Evolutionary conservation across 176 grass and related monocot species (phyloP), one percentile per base, ranked within the genome.

Genomic region (Cocos nucifera): DNA sequence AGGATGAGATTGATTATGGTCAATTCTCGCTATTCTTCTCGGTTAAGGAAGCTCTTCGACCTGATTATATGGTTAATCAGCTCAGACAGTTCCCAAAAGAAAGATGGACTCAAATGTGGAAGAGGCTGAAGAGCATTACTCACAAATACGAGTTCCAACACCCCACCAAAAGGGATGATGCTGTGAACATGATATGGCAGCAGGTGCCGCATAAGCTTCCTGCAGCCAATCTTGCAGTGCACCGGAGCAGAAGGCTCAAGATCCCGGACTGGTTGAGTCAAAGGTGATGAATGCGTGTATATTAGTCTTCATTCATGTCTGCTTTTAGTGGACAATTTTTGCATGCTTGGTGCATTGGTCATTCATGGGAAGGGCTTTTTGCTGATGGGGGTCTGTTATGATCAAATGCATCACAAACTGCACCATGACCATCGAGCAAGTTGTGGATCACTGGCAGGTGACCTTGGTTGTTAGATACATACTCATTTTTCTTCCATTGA

Each of bases 21-120:
- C 73, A 88, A 68, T 89, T 92, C 76, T 83, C 87, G 25, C 78
- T 86, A 58, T 98, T 98, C 82, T 92, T 85, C 81, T 92, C 93
- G 2, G 84, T 88, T 6, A 67, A 98, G 67, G 87, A 91, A 49
- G 83, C 84, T 72, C 66, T 92, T 17, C 78, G 18, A 30, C 84
- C 87, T 51, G 74, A 80, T 82, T 73, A 88, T 70, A 63, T 92
- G 68, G 59, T 98, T 15, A 79, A 71, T 16, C 83, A 81, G 59
- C 82, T 98, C 6, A 87, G 93, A 27, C 60, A 78, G 27, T 63
- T 92, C 56, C 65, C 76, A 12, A 89, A 23, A 76, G 72, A 70
- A 53, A 92, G 60, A 54, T 92, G 93, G 93, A 57, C 78, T 61
- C 73, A 76, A 21, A 98, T 88, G 84, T 88, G 84, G 87, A 69